Evolutionary conservation across 306 rosid species (phyloP), one percentile per base, ranked within the genome.

Genomic region (Medicago lupulina): DNA sequence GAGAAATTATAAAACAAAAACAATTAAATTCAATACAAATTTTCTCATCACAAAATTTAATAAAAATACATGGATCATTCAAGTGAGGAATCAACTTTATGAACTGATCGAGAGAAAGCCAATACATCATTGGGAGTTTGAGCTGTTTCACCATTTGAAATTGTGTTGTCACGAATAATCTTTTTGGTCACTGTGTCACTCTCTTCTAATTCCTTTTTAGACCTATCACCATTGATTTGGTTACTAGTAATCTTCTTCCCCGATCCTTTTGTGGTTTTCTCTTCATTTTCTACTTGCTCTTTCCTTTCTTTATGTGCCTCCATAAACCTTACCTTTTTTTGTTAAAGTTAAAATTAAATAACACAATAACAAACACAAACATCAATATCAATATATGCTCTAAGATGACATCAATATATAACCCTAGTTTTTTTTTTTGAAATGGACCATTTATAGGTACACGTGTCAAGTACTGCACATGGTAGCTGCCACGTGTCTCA

Each of bases 61-160:
- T 21, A 21, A 21, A 53, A 51, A 76, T 10, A 28, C n/a, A 10
- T 16, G 0, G 3, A 53, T 76, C 54, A 81, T 65, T 71, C 66
- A 0, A 64, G 31, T 2, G 43, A 76, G 8, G 85, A 82, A 51
- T 82, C 79, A 1, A 74, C 71, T 4, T 82, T 81, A 44, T 78
- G 41, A 82, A 84, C 85, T 14, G 81, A 76, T 4, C 92, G 74
- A 0, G 87, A 84, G 80, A 84, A 84, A 34, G 82, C 92, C 40
- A 89, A 84, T 1, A 87, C 77, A 81, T 90, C 81, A 9, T 58
- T 38, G 0, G 82, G 87, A 8, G 21, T 36, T 82, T 74, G 59
- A 75, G 85, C 78, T 16, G 8, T 72, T 25, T 50, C 49, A 8
- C 12, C 8, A 12, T 47, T 25, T 11, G 75, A 50, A 3, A 54